A percentile compares a stretch with the other conserved stretches of the same genome.
These are phyloP conservation scores for Brassica juncea DNA, from an alignment of 345 rosid species.

Conservation along the genomic window DNA sequence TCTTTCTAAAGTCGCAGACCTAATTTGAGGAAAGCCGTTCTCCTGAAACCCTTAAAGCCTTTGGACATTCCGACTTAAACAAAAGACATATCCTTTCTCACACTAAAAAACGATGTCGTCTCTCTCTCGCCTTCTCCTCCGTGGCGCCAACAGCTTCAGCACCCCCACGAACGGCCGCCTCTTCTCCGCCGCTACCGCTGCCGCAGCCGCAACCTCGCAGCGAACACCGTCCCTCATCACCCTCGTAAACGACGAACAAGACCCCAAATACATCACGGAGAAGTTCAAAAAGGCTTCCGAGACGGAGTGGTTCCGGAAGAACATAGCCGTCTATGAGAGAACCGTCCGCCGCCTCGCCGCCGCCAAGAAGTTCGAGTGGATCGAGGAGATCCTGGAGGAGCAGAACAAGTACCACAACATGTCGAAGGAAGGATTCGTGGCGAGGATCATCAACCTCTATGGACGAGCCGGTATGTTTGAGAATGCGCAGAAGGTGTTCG, in stretches of 20 bases:
- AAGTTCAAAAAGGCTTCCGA: slow-evolving; percentile 60
- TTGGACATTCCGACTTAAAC: slow-evolving; percentile 8
- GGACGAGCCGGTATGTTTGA: not conserved
- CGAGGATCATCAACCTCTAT: not conserved
- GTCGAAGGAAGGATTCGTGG: not conserved
- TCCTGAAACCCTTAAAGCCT: not conserved
- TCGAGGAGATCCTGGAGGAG: not conserved
- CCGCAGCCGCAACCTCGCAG: slow-evolving; percentile 1
- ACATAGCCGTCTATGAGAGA: not conserved
- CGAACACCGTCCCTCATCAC: slow-evolving; percentile 31
- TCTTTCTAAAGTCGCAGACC: slow-evolving; percentile 1
- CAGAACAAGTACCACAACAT: not conserved
- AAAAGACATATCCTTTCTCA: slow-evolving; percentile 3
- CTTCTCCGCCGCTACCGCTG: slow-evolving; percentile 35
- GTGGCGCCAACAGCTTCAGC: slow-evolving; percentile 39
- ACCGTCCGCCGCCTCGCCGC: slow-evolving; percentile 1
- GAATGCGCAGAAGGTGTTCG: not conserved
- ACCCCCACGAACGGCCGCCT: slow-evolving; percentile 32
- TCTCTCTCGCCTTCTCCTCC: slow-evolving; percentile 46
- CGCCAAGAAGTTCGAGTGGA: not conserved
- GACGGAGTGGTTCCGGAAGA: slow-evolving; percentile 56
- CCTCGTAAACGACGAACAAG: slow-evolving; percentile 55
- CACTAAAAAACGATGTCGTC: slow-evolving; percentile 34
- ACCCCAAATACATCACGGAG: slow-evolving; percentile 55
- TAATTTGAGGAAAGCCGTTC: slow-evolving; percentile 19